Evolutionary conservation across 2,329 filamentous ascomycete genomes (phyloP).

Genomic region (Sclerotinia borealis): DNA sequence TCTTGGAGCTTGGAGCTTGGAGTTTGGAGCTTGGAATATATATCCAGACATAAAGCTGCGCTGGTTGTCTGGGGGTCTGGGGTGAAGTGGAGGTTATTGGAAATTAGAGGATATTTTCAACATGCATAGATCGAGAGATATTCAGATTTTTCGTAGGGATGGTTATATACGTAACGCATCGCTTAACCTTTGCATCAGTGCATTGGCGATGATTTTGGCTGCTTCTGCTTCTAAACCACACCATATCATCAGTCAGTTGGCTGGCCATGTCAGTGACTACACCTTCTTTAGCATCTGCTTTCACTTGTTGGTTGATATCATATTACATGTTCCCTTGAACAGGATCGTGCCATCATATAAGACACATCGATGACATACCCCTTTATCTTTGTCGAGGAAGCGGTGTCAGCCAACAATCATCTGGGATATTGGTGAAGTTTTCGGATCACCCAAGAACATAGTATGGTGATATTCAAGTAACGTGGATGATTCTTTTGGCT

Average conservation of each 20-base stretch:
- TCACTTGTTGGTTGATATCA: not conserved
- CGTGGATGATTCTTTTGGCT: constrained; percentile 48
- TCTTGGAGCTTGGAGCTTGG: too few species aligned
- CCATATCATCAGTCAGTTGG: not conserved
- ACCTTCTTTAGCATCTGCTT: not conserved
- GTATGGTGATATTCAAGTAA: constrained; percentile 33
- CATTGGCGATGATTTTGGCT: constrained; percentile 5
- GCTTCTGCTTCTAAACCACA: not conserved
- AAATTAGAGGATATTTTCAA: too few species aligned
- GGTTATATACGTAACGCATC: constrained; percentile 41
- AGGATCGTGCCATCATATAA: not conserved
- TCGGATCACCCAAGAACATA: not conserved
- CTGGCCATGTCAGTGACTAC: not conserved
- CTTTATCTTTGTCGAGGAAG: not conserved
- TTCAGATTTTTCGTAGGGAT: constrained; percentile 40
- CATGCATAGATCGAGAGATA: constrained; percentile 32
- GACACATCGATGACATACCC: not conserved
- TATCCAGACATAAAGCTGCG: too few species aligned
- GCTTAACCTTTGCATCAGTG: constrained; percentile 35
- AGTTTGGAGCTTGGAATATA: too few species aligned
- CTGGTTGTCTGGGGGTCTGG: too few species aligned
- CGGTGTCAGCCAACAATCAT: not conserved
- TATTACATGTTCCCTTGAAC: not conserved
- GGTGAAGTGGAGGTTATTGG: too few species aligned
- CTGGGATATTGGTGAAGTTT: not conserved